These are phyloP conservation scores for Aspergillus quadrilineatus DNA, from an alignment of 2,329 filamentous ascomycete genomes.

Conservation along the genomic window DNA sequence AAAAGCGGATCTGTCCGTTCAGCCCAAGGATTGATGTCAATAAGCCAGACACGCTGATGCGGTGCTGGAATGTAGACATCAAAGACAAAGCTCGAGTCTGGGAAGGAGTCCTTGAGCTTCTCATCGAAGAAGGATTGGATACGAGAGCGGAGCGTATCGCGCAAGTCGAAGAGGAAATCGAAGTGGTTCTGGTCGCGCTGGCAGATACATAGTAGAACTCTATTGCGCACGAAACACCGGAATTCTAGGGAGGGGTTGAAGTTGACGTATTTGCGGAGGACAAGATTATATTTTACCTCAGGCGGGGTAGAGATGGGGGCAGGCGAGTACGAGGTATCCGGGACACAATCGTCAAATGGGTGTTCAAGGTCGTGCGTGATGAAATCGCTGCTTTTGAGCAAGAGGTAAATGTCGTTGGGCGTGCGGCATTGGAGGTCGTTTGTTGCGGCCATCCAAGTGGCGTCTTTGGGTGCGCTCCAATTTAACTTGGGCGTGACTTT, in stretches of 20 bases:
- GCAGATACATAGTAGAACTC: slow-evolving; percentile 75
- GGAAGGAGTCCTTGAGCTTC: slow-evolving; percentile 72
- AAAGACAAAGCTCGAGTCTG: slow-evolving; percentile 80
- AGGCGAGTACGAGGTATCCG: slow-evolving; percentile 30
- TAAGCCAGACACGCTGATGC: slow-evolving; percentile 74
- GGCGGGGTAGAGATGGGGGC: slow-evolving; percentile 22
- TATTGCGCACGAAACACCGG: slow-evolving; percentile 85
- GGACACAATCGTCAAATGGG: slow-evolving; percentile 74
- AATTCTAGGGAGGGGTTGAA: slow-evolving; percentile 92
- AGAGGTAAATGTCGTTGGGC: slow-evolving; percentile 87
- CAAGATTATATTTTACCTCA: slow-evolving; percentile 71
- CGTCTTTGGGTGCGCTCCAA: slow-evolving; percentile 96
- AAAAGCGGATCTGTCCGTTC: slow-evolving; percentile 81
- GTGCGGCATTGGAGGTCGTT: slow-evolving; percentile 90
- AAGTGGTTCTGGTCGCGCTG: slow-evolving; percentile 92
- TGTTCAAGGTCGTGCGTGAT: slow-evolving; percentile 92
- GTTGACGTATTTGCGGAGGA: slow-evolving; percentile 83
- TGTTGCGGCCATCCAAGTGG: slow-evolving; percentile 81
- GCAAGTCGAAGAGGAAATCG: slow-evolving; percentile 71
- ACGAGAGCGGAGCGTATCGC: slow-evolving; percentile 63
- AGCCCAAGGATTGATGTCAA: slow-evolving; percentile 96
- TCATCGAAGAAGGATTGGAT: slow-evolving; percentile 76
- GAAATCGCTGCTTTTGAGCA: slow-evolving; percentile 93
- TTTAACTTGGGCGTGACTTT: slow-evolving; percentile 90
- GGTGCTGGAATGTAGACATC: slow-evolving; percentile 85